phyloP scores from a whole-genome alignment of 1,284 basidiomycete species.

The Xerocomus amazonicus region DNA sequence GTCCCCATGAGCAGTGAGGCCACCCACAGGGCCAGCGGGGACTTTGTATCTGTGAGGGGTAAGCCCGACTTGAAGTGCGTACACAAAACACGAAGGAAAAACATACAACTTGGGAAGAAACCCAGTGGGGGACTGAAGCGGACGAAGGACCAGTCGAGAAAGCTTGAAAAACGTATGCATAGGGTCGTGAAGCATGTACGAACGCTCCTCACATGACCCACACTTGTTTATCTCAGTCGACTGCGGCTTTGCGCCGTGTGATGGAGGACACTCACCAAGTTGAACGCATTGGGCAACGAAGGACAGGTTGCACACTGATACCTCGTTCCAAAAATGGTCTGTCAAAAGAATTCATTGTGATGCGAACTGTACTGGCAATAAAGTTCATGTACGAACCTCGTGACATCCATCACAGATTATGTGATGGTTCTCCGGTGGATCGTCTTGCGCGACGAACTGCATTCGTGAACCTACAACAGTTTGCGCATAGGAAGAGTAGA shows the following conservation, averaged over 20 bases:
- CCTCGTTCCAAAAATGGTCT: slow-evolving; percentile 66
- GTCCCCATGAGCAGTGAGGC: slow-evolving; percentile 40
- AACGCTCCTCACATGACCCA: slow-evolving; percentile 69
- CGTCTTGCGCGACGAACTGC: slow-evolving; percentile 25
- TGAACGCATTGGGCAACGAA: slow-evolving; percentile 58
- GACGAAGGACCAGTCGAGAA: slow-evolving; percentile 67
- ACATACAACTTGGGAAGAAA: slow-evolving; percentile 67
- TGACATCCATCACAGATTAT: slow-evolving; percentile 58
- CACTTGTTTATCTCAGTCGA: slow-evolving; percentile 51
- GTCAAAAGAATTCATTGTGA: slow-evolving; percentile 1
- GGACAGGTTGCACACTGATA: slow-evolving; percentile 79
- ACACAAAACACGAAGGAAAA: not conserved
- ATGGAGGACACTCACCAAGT: slow-evolving; percentile 47
- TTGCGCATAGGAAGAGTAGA: slow-evolving; percentile 58
- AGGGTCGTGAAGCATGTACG: slow-evolving; percentile 77
- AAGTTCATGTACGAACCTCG: slow-evolving; percentile 39
- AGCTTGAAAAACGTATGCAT: slow-evolving; percentile 86
- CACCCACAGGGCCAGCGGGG: slow-evolving; percentile 59
- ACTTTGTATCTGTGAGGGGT: slow-evolving; percentile 48
- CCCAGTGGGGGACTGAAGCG: slow-evolving; percentile 57
- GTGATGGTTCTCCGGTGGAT: slow-evolving; percentile 48
- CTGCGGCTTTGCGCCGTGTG: not conserved
- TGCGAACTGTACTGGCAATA: not conserved
- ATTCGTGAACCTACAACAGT: slow-evolving; percentile 56
- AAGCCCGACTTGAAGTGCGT: slow-evolving; percentile 13